Conservation (phyloP, 73 alveolate genomes). For the Paramecium caudatum region DNA sequence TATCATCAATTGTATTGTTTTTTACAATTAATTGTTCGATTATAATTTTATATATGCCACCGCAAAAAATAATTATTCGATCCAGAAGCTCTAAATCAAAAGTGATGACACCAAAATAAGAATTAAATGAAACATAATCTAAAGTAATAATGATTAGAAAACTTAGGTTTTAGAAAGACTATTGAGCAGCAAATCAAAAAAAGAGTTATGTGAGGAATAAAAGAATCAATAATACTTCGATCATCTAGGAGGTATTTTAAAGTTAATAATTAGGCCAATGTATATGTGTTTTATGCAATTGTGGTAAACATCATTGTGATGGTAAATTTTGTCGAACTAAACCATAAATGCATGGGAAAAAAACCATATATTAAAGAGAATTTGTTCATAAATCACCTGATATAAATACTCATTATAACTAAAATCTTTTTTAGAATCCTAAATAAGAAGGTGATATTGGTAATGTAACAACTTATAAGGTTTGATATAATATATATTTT, state of each 20-base stretch:
- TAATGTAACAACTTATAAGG: conserved; percentile 26
- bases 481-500: not conserved
- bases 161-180: no score
- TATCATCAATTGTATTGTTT: no score
- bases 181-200: no score
- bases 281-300: conserved; percentile 27
- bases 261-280: not conserved
- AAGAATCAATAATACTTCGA: not conserved
- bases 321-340: conserved; percentile 2
- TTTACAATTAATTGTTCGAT: no score
- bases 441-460: conserved; percentile 28
- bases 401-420: not conserved
- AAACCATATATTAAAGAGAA: conserved; percentile 24
- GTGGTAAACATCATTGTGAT: conserved; percentile 61
- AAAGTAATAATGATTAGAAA: no score
- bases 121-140: no score
- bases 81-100: no score
- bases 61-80: no score
- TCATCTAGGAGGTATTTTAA: conserved; percentile 8
- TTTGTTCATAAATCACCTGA: conserved; percentile 12
- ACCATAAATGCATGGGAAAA: conserved; percentile 30
- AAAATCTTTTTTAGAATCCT: conserved; percentile 22
- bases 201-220: no score
- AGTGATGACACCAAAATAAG: no score
- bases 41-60: no score